phyloP scores from a whole-genome alignment of 164 flowering plant species.

The Cinnamomum chago region DNA sequence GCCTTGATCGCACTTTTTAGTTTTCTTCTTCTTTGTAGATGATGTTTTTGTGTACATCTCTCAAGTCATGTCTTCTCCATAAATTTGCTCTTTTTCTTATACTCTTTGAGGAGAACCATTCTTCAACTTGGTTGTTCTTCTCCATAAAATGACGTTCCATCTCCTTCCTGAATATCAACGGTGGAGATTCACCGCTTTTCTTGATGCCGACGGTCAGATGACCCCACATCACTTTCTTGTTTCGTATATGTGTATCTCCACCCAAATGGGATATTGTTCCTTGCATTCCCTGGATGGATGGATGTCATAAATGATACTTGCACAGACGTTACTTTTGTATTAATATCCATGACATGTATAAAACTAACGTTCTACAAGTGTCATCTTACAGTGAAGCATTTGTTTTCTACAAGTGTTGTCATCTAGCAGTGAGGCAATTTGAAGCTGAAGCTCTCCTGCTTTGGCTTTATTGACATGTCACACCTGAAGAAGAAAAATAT shows the following conservation, averaged over 20 bases:
- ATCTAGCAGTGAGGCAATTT: too few species aligned
- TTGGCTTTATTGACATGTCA: too few species aligned
- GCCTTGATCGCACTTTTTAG: too few species aligned
- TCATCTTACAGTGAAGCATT: too few species aligned
- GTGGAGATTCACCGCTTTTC: conserved; percentile 10
- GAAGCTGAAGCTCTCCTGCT: too few species aligned
- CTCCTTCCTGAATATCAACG: conserved; percentile 18
- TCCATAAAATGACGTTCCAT: conserved; percentile 29
- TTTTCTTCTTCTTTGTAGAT: conserved; percentile 4
- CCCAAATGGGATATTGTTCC: conserved; percentile 51
- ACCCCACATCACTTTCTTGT: conserved; percentile 9
- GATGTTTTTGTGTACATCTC: conserved; percentile 13
- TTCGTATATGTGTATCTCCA: conserved; percentile 35
- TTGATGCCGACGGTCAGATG: conserved; percentile 11
- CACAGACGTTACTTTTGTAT: too few species aligned
- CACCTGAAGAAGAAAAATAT: too few species aligned
- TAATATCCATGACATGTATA: too few species aligned
- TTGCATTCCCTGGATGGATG: too few species aligned
- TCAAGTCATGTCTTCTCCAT: conserved; percentile 18
- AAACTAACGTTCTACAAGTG: too few species aligned
- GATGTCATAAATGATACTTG: too few species aligned
- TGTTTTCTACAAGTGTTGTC: too few species aligned
- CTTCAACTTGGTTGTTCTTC: conserved; percentile 42
- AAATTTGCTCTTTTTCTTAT: conserved; percentile 26
- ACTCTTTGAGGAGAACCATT: conserved; percentile 37